Percentiles rank a stretch among this genome's conserved stretches.
phyloP scores from a whole-genome alignment of 805 yeast species.

The Teunomyces barrocoloradensis region DNA sequence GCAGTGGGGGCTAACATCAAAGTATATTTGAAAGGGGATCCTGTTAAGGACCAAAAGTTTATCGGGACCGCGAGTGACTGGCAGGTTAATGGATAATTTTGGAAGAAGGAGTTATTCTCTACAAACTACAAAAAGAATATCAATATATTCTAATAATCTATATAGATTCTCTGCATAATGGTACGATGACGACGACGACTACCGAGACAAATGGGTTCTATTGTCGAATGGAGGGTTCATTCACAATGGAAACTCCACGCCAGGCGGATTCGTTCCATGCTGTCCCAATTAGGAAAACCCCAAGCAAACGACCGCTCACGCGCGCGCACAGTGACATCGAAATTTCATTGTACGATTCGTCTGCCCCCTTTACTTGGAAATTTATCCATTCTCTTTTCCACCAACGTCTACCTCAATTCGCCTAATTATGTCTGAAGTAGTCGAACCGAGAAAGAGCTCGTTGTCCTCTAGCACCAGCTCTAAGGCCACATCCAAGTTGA shows the following conservation, averaged over 20 bases:
- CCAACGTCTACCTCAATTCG: not conserved
- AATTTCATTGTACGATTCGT: not conserved
- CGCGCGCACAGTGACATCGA: not conserved
- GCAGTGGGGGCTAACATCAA: too few species aligned
- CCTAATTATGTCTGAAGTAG: conserved; percentile 16
- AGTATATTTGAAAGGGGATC: too few species aligned
- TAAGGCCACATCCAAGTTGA: conserved; percentile 15
- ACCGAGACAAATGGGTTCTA: not conserved
- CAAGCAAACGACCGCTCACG: conserved; percentile 3
- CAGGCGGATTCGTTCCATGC: not conserved
- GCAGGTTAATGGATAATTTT: too few species aligned
- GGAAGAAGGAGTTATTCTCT: too few species aligned
- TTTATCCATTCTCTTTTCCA: not conserved
- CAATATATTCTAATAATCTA: too few species aligned
- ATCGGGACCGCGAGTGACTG: too few species aligned
- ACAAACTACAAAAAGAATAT: too few species aligned
- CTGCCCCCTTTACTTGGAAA: not conserved
- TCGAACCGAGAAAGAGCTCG: conserved; percentile 11
- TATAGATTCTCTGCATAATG: too few species aligned
- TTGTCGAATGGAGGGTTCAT: not conserved
- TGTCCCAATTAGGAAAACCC: conserved; percentile 2
- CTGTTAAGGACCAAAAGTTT: too few species aligned
- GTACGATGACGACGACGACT: too few species aligned
- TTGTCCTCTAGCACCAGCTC: conserved; percentile 5
- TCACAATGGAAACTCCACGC: not conserved